Conservation (phyloP, 2,329 filamentous ascomycete species). For the Claviceps digitariae region DNA sequence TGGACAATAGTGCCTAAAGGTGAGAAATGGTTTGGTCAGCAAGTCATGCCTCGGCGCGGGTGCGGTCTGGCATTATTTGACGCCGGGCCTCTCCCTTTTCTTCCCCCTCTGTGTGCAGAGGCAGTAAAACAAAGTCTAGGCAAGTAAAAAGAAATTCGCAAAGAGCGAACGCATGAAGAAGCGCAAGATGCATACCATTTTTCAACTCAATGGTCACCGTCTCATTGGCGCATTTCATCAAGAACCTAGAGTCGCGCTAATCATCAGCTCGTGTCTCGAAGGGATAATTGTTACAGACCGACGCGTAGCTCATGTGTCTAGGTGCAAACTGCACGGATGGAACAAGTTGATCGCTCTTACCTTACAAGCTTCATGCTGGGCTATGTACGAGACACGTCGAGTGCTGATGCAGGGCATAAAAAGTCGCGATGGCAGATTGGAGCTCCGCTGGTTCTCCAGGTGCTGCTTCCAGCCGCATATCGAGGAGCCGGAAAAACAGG, state of each 20-base stretch:
- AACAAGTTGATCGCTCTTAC: slow-evolving; percentile 37
- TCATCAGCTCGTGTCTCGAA: slow-evolving; percentile 7
- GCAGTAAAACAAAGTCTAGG: not conserved
- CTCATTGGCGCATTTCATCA: slow-evolving; percentile 99
- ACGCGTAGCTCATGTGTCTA: not conserved
- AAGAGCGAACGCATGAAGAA: not conserved
- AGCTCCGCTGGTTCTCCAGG: not conserved
- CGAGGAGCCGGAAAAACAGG: not conserved
- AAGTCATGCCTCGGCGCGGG: not conserved
- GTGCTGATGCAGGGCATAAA: not conserved
- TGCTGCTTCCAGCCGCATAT: not conserved
- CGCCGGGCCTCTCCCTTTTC: not conserved
- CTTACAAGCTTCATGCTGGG: slow-evolving; percentile 90
- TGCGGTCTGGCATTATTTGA: not conserved
- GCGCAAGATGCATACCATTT: slow-evolving; percentile 52
- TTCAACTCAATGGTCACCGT: slow-evolving; percentile 97
- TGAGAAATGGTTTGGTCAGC: not conserved
- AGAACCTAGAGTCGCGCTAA: slow-evolving; percentile 50
- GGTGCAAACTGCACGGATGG: not conserved
- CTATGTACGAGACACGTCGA: slow-evolving; percentile 5
- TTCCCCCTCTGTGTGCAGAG: not conserved
- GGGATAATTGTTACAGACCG: not conserved
- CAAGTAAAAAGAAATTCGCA: too few species aligned
- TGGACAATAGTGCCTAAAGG: slow-evolving; percentile 76
- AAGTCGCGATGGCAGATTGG: not conserved